Base-by-base conservation (phyloP, 2,329 filamentous ascomycete species). In the Balansia obtecta region DNA sequence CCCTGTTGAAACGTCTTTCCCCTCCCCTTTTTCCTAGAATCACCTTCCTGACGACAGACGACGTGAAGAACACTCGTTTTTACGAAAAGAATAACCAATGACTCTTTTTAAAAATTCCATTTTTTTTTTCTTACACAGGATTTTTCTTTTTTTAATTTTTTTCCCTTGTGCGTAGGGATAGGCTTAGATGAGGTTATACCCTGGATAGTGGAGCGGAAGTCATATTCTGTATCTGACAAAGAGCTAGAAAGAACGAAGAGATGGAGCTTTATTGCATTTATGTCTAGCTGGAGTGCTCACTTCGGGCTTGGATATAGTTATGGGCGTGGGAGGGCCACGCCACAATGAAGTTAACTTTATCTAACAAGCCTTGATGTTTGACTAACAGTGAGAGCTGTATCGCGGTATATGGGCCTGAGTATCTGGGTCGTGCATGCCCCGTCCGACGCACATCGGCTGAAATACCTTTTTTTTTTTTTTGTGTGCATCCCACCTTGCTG, bases 111-210 rank as follows among this genome's bases (percentile, higher is more conserved):
- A 22, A 22, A 22, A 22, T 37, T 30, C 16, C 32, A 20, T 5
- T 30, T 40, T 40, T 8, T 8, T 32, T 16, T 8, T 41, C 30
- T 20, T 22, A 10, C 30, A 37, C 10, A 22, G 13, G 10, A 13
- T 5, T 3, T n/a, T 44, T 37, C 18, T 47, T 46, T 34, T 46
- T 40, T 40, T 46, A 27, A 15, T 20, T 33, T 13, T 27, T 46
- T 34, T 50, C 30, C 32, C 39, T 44, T 18, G 40, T 39, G 27
- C 18, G 37, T 39, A 32, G 39, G 39, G 45, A 51, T 22, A 10
- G 49, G 49, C 45, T 48, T 38, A 43, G 40, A 51, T 51, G 45
- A 37, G 22, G 44, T 48, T 42, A 51, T 51, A 51, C 48, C 48
- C 44, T n/a, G 46, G 27, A 48, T 48, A 18, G 37, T n/a, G 46